Base-by-base conservation (phyloP, 2,329 filamentous ascomycete genomes). In the Microcera coccophila region DNA sequence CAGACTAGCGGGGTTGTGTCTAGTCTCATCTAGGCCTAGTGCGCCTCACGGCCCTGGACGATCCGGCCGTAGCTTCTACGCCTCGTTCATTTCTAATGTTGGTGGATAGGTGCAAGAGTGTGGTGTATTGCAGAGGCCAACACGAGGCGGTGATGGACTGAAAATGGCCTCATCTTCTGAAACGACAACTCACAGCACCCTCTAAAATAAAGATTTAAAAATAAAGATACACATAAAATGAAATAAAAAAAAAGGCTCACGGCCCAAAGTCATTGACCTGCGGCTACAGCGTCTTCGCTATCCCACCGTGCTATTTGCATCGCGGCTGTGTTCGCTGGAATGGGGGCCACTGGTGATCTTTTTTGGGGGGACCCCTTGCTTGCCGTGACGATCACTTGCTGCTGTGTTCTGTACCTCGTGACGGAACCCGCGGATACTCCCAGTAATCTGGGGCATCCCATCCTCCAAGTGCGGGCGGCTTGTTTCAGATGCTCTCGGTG, bases 351-450 rank as follows among this genome's bases (percentile, higher is more conserved):
- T 17, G 12, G 22, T 26, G 12, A n/a, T 16, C n/a, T 32, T 32
- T 32, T 35, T 17, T 18, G 17, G 33, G 31, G 44, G 51, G 46
- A 50, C 40, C 47, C 45, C 55, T 48, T 50, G 53, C 55, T 45
- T 58, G 52, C 55, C 55, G 55, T 43, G 55, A 52, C 52, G 55
- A 58, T 58, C 55, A 58, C 55, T 54, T 55, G 45, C 53, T 48
- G 48, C 39, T 48, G 44, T 31, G 38, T 36, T 50, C 39, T 48
- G 44, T 31, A 34, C 39, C 36, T 41, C 28, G 33, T 9, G 28
- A 35, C 33, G 33, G 33, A 35, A 35, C 33, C 33, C 5, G 20
- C 33, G 20, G 12, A 36, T 18, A 11, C 39, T 21, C 49, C 52
- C 52, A 54, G 42, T 40, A 50, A 44, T 58, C 55, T 58, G 55